Percentiles rank a stretch among this genome's conserved stretches.
These are phyloP conservation scores for sunflower (Helianthus annuus) DNA, from an alignment of 129 eudicot species.

Conservation along the genomic window DNA sequence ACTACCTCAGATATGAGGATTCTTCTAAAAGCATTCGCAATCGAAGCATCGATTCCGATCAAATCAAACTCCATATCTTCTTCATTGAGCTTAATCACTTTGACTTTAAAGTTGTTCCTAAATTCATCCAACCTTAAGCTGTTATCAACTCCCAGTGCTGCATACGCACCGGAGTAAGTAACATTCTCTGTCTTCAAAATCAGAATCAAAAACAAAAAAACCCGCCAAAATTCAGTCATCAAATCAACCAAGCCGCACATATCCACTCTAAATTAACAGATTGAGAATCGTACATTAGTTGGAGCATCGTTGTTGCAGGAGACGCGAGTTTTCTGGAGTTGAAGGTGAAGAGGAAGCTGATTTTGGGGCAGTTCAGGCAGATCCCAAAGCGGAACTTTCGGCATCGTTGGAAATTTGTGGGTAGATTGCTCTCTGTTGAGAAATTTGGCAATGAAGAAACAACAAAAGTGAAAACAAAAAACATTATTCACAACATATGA, in stretches of 20 bases:
- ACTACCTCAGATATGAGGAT: conserved; percentile 95
- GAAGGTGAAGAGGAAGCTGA: conserved; percentile 67
- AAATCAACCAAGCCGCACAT: background rate
- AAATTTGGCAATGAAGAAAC: too few relatives aligned
- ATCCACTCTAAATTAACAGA: too few relatives aligned
- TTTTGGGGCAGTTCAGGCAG: conserved; percentile 77
- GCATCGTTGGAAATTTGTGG: conserved; percentile 19
- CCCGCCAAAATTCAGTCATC: conserved; percentile 7
- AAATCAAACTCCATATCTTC: conserved; percentile 89
- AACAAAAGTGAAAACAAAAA: too few relatives aligned
- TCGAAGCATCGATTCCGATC: conserved; percentile 83
- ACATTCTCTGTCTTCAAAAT: conserved; percentile 72
- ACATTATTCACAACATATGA: too few relatives aligned
- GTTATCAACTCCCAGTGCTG: conserved; percentile 84
- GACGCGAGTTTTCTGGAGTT: conserved; percentile 82
- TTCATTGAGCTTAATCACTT: conserved; percentile 52
- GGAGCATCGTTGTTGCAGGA: conserved; percentile 76
- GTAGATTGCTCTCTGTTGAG: background rate
- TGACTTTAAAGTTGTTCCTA: conserved; percentile 59
- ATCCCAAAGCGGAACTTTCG: conserved; percentile 62
- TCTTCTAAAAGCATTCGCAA: conserved; percentile 91
- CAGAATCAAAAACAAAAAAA: background rate
- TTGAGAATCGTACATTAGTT: conserved; percentile 43
- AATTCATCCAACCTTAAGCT: conserved; percentile 64
- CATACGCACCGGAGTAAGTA: conserved; percentile 82